Evolutionary conservation across 1,284 basidiomycete species (phyloP).

Genomic region (Ustilago trichophora): DNA sequence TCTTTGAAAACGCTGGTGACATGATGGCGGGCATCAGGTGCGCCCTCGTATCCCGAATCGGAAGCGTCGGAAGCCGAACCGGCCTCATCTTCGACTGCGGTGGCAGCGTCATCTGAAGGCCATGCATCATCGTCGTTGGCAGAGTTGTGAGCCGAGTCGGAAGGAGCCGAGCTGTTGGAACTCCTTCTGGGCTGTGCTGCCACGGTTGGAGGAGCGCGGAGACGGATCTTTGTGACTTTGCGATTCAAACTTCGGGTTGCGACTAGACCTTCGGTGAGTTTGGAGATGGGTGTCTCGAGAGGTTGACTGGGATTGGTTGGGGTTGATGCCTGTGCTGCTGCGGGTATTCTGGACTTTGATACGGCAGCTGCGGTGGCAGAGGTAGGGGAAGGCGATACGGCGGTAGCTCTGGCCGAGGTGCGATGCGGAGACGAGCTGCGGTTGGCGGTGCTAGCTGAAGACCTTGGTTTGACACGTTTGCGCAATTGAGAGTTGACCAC

Average conservation of each 20-base stretch:
- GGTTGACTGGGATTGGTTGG: not conserved
- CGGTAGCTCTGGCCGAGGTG: conserved; percentile 32
- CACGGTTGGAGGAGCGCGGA: conserved; percentile 31
- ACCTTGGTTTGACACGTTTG: conserved; percentile 25
- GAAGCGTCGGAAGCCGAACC: conserved; percentile 46
- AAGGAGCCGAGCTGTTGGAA: conserved; percentile 37
- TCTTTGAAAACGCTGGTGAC: conserved; percentile 48
- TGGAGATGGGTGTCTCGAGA: conserved; percentile 34
- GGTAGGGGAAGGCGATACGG: conserved; percentile 35
- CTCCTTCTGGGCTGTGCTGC: conserved; percentile 32
- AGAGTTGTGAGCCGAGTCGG: conserved; percentile 32
- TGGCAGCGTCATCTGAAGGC: conserved; percentile 51
- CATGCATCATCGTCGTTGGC: conserved; percentile 47
- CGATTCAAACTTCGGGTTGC: conserved; percentile 52
- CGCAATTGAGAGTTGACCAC: conserved; percentile 39
- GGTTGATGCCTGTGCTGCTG: not conserved
- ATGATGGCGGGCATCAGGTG: conserved; percentile 14
- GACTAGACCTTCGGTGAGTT: conserved; percentile 45
- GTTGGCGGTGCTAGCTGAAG: conserved; percentile 2
- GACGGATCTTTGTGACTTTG: conserved; percentile 51
- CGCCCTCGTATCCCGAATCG: conserved; percentile 43
- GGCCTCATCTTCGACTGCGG: conserved; percentile 47
- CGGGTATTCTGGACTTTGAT: conserved; percentile 13
- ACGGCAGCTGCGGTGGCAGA: conserved; percentile 25
- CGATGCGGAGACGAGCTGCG: conserved; percentile 26